Conservation (phyloP, 345 rosid species). For the Hibiscus syriacus region DNA sequence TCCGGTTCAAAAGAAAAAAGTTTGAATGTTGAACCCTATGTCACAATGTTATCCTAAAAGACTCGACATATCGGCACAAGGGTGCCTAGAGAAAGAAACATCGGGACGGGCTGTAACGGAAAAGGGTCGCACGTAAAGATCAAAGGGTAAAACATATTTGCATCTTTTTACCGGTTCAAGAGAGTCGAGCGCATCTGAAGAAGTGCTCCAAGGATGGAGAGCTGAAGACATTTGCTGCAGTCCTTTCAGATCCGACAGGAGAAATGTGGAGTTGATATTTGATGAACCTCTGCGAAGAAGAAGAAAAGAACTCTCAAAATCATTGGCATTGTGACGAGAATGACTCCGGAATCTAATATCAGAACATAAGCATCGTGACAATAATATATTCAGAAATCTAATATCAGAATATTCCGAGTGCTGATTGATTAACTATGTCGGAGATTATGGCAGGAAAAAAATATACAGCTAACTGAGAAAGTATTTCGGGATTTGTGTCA, state of each 20-base stretch:
- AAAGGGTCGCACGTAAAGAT: slow-evolving; percentile 3
- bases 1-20: not conserved
- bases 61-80: slow-evolving; percentile 2
- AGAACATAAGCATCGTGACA: not conserved
- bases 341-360: not conserved
- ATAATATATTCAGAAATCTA: not conserved
- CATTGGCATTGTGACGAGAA: not conserved
- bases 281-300: slow-evolving; percentile 77
- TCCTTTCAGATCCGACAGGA: slow-evolving; percentile 46
- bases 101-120: not conserved
- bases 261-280: slow-evolving; percentile 82
- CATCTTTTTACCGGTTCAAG: slow-evolving; percentile 10
- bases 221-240: slow-evolving; percentile 64
- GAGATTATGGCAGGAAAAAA: not conserved
- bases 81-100: not conserved
- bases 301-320: not conserved
- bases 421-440: not conserved
- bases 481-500: slow-evolving; percentile 70
- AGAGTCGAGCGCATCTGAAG: slow-evolving; percentile 62
- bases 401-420: not conserved
- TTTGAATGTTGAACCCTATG: slow-evolving; percentile 16
- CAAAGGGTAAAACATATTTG: slow-evolving; percentile 12
- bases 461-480: slow-evolving; percentile 75
- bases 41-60: slow-evolving; percentile 22
- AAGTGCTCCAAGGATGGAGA: slow-evolving; percentile 76